Evolutionary conservation across 768 basidiomycete genomes (phyloP).

Genomic region (Phlegmacium glaucopus): DNA sequence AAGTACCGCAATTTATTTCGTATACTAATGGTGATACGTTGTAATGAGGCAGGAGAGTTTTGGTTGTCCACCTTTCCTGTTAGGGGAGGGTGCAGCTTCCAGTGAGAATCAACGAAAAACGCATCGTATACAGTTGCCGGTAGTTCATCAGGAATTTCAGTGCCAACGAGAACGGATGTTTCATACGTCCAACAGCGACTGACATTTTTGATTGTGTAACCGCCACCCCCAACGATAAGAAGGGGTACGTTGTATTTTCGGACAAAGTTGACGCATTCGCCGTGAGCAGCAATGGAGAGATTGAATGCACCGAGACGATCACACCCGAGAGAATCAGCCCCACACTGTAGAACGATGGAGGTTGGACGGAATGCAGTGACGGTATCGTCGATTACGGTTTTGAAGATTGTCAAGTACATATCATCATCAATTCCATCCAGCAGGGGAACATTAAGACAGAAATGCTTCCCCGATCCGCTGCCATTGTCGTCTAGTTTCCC

Average conservation of each 20-base stretch:
- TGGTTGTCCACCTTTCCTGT: conserved; percentile 91
- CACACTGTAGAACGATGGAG: conserved; percentile 93
- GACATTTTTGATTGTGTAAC: conserved; percentile 96
- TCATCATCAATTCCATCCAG: conserved; percentile 97
- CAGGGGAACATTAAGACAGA: conserved; percentile 91
- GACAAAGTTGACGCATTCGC: conserved; percentile 97
- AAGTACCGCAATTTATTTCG: conserved; percentile 88
- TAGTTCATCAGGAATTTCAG: conserved; percentile 79
- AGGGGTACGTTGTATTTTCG: conserved; percentile 89
- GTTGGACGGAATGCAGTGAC: conserved; percentile 86
- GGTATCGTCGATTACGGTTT: conserved; percentile 92
- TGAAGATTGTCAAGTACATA: conserved; percentile 94
- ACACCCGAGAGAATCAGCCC: conserved; percentile 93
- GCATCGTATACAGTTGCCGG: conserved; percentile 88
- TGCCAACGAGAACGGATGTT: conserved; percentile 87
- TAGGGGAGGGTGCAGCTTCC: conserved; percentile 90
- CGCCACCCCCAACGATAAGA: conserved; percentile 91
- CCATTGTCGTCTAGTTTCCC: conserved; percentile 95
- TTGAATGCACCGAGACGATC: conserved; percentile 97
- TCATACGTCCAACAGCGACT: conserved; percentile 99
- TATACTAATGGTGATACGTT: conserved; percentile 83
- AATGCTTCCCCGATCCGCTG: conserved; percentile 85
- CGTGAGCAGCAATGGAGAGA: conserved; percentile 92
- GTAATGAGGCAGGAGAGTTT: conserved; percentile 79
- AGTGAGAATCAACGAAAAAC: conserved; percentile 89